These are phyloP conservation scores for Fusarium sp. DNA, from an alignment of 2,329 filamentous ascomycete genomes.

Conservation along the genomic window DNA sequence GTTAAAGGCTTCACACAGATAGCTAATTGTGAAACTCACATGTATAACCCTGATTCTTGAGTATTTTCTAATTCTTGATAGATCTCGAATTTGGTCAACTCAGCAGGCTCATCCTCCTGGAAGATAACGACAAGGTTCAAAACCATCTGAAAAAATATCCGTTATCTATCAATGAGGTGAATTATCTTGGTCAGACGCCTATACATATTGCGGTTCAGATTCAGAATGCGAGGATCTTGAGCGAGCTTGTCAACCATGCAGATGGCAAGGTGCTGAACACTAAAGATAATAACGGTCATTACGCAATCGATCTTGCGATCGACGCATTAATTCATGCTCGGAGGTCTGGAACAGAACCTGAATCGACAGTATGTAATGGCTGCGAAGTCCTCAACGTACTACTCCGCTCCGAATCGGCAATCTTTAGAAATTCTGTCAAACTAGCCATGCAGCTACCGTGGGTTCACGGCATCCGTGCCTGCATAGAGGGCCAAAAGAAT, in stretches of 20 bases:
- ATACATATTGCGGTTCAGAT: background rate
- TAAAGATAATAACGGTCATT: background rate
- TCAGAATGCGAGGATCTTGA: background rate
- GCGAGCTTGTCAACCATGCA: background rate
- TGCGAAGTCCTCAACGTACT: background rate
- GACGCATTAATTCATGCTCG: fast-evolving
- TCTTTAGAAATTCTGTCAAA: fast-evolving
- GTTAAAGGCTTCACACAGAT: background rate
- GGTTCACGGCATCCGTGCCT: fast-evolving
- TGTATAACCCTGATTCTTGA: background rate
- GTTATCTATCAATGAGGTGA: background rate
- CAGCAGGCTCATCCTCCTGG: background rate
- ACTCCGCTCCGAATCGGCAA: background rate
- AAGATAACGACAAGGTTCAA: fast-evolving
- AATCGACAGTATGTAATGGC: background rate
- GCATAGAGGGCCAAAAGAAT: background rate
- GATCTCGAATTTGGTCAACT: background rate
- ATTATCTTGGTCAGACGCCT: background rate
- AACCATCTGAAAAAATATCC: fast-evolving
- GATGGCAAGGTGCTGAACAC: fast-evolving
- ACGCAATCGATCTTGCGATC: background rate
- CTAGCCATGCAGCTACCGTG: fast-evolving
- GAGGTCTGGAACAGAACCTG: fast-evolving
- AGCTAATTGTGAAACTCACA: background rate
- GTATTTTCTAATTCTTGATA: background rate